Conservation (phyloP, 148 eudicot species). For the Vaccinium corymbosum region DNA sequence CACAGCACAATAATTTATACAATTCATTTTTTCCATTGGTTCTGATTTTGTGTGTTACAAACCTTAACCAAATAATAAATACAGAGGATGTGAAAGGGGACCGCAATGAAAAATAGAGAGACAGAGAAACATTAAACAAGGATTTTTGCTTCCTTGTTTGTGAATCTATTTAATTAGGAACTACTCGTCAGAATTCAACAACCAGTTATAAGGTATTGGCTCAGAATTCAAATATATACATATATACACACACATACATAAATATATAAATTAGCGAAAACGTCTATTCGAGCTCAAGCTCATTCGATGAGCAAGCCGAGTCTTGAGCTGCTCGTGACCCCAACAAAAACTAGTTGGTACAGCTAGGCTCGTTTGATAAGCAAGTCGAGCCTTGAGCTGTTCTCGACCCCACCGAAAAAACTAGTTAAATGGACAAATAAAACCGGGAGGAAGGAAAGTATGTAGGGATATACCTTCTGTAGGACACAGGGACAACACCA, state of each 20-base stretch:
- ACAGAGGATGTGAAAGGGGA: neutral
- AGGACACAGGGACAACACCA: conserved; percentile 71
- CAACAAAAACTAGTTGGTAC: no score
- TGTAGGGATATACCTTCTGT: conserved; percentile 31
- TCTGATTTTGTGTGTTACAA: neutral
- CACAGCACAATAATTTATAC: no score
- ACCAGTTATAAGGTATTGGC: neutral
- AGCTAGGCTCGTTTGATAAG: no score
- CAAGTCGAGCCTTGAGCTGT: no score
- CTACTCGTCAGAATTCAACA: neutral
- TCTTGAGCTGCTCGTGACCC: no score
- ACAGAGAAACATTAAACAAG: neutral
- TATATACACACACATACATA: no score
- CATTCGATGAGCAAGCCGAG: no score
- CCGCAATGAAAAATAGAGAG: neutral
- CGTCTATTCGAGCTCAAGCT: neutral
- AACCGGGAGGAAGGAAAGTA: no score
- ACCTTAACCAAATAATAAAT: neutral
- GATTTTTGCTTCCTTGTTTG: neutral
- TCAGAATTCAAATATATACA: neutral
- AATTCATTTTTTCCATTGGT: neutral
- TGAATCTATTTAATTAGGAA: neutral
- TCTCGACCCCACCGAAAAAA: no score
- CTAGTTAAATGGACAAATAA: no score
- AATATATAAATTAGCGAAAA: no score